phyloP scores from a whole-genome alignment of 768 basidiomycete species.

The Amanita pallidorosea region DNA sequence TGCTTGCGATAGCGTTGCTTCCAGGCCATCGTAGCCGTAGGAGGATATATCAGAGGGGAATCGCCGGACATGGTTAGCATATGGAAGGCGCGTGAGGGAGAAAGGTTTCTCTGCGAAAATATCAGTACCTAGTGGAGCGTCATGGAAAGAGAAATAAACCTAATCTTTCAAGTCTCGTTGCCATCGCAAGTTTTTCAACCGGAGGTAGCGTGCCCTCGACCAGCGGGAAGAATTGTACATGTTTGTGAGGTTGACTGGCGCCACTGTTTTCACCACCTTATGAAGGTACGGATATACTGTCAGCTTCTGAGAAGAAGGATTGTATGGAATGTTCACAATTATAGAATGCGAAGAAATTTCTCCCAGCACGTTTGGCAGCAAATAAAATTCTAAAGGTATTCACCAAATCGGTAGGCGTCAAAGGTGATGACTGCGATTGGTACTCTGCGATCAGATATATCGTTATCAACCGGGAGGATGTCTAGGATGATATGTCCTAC shows the following conservation, averaged over 20 bases:
- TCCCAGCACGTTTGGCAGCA: constrained; percentile 52
- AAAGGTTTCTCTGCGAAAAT: constrained; percentile 56
- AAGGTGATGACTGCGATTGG: constrained; percentile 67
- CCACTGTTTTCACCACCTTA: constrained; percentile 70
- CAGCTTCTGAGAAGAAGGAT: neutral
- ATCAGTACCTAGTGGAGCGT: neutral
- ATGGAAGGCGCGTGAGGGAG: constrained; percentile 53
- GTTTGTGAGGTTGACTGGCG: constrained; percentile 86
- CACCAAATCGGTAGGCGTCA: constrained; percentile 69
- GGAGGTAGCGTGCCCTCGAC: constrained; percentile 57
- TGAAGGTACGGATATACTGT: neutral
- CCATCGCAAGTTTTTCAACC: constrained; percentile 58
- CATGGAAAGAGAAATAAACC: constrained; percentile 22
- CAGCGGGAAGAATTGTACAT: constrained; percentile 76
- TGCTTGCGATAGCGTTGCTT: constrained; percentile 39
- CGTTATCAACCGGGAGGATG: neutral
- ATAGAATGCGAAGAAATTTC: constrained; percentile 73
- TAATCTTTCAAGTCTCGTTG: constrained; percentile 44
- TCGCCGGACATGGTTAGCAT: constrained; percentile 73
- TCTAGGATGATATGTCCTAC: constrained; percentile 20
- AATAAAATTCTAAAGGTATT: constrained; percentile 65
- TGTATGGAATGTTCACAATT: constrained; percentile 51
- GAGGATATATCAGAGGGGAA: constrained; percentile 33
- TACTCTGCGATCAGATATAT: constrained; percentile 39
- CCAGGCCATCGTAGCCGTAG: constrained; percentile 32